Conservation (phyloP, 2,329 filamentous ascomycete species). For the Mycosphaerella arachidis region DNA sequence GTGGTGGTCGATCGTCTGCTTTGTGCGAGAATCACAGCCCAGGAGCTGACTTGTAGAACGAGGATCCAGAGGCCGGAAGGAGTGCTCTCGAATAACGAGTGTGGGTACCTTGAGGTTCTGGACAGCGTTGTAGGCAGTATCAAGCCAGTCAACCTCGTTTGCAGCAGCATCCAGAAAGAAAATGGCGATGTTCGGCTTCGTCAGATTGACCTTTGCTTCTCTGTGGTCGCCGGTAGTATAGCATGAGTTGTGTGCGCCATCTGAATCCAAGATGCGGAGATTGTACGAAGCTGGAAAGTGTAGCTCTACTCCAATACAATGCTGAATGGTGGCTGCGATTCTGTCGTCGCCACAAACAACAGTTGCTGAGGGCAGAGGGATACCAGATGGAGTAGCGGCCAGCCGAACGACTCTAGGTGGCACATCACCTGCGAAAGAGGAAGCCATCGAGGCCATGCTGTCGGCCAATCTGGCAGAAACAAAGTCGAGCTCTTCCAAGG, state of each 20-base stretch:
- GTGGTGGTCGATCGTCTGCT: not conserved
- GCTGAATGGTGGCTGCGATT: constrained; percentile 18
- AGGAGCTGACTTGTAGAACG: not conserved
- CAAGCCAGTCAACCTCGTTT: not conserved
- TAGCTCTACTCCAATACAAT: constrained; percentile 18
- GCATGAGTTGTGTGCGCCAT: constrained; percentile 14
- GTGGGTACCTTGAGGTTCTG: constrained; percentile 8
- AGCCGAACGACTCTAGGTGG: constrained; percentile 13
- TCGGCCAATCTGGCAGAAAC: constrained; percentile 16
- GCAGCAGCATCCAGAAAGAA: constrained; percentile 9
- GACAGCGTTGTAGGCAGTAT: constrained; percentile 6
- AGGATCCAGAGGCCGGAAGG: not conserved
- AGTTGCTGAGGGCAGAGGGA: constrained; percentile 10
- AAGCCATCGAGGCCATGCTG: constrained; percentile 2
- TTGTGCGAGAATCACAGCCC: not conserved
- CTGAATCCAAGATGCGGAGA: constrained; percentile 14
- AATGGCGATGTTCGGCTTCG: constrained; percentile 16
- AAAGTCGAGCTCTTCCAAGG: constrained; percentile 8
- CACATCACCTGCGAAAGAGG: not conserved
- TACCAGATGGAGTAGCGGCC: constrained; percentile 17
- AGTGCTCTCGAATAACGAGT: constrained; percentile 2
- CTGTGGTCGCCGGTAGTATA: constrained; percentile 10
- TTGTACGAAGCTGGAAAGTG: constrained; percentile 5
- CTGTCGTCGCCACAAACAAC: constrained; percentile 14
- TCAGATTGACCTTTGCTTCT: constrained; percentile 11